Evolutionary conservation across 2,329 filamentous ascomycete genomes (phyloP).

Genomic region (Apiospora sp.): DNA sequence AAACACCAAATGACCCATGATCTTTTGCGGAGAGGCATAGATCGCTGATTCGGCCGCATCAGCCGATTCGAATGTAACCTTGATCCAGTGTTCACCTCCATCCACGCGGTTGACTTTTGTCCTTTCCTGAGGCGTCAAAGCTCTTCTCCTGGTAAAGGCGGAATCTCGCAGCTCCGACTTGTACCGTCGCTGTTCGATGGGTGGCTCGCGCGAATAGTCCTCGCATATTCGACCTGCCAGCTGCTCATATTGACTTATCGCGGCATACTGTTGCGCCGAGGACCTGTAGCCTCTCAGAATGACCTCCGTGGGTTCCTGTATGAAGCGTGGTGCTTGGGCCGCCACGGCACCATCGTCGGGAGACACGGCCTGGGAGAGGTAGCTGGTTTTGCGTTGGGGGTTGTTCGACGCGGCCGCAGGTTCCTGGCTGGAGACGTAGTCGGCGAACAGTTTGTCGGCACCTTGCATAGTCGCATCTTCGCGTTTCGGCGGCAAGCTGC

Average conservation of each 20-base stretch:
- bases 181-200: slow-evolving; percentile 72
- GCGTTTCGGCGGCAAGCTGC: slow-evolving; percentile 60
- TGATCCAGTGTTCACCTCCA: slow-evolving; percentile 92
- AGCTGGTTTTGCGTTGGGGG: slow-evolving; percentile 40
- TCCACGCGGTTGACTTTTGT: slow-evolving; percentile 81
- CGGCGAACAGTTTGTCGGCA: slow-evolving; percentile 68
- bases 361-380: slow-evolving; percentile 35
- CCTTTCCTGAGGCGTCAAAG: slow-evolving; percentile 76
- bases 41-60: slow-evolving; percentile 75
- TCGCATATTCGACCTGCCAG: slow-evolving; percentile 89
- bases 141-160: slow-evolving; percentile 69
- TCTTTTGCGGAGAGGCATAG: slow-evolving; percentile 74
- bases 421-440: slow-evolving; percentile 62
- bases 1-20: slow-evolving; percentile 74
- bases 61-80: slow-evolving; percentile 79
- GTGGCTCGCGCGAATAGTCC: slow-evolving; percentile 89
- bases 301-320: slow-evolving; percentile 70
- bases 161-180: slow-evolving; percentile 78
- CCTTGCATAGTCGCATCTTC: slow-evolving; percentile 69
- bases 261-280: slow-evolving; percentile 77
- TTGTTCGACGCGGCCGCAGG: slow-evolving; percentile 41
- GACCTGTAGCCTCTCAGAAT: slow-evolving; percentile 83
- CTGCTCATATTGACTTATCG: slow-evolving; percentile 86
- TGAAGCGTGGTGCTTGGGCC: slow-evolving; percentile 39
- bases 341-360: slow-evolving; percentile 45